Conservation (phyloP, 2,329 filamentous ascomycete species). For the Ambrosiella beaveri region DNA sequence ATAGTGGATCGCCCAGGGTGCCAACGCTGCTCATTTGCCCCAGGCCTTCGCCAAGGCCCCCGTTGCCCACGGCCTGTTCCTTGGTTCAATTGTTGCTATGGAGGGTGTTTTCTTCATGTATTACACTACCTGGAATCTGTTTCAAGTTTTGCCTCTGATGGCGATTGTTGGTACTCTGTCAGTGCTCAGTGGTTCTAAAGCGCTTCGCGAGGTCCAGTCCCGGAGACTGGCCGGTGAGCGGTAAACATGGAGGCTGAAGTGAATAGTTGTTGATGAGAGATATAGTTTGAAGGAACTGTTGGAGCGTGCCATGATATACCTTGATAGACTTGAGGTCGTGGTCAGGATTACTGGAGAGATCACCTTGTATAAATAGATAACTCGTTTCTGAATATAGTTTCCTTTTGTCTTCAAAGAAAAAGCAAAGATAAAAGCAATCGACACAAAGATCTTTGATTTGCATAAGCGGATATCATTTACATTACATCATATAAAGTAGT, state of each 20-base stretch:
- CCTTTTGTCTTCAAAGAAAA: too few species aligned
- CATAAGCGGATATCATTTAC: neutral
- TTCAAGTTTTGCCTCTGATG: slow-evolving; percentile 67
- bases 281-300: neutral
- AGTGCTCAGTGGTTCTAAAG: slow-evolving; percentile 76
- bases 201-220: slow-evolving; percentile 81
- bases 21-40: slow-evolving; percentile 60
- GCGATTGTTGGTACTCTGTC: slow-evolving; percentile 50
- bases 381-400: neutral
- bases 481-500: neutral
- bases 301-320: too few species aligned
- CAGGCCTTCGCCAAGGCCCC: slow-evolving; percentile 63
- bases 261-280: neutral
- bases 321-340: neutral
- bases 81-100: slow-evolving; percentile 71
- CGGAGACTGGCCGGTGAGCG: slow-evolving; percentile 61
- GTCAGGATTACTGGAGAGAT: neutral
- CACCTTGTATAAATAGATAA: neutral
- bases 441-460: neutral
- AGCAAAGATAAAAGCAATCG: neutral
- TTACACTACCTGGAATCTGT: slow-evolving; percentile 81
- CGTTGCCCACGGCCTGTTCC: slow-evolving; percentile 66
- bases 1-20: slow-evolving; percentile 71
- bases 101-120: slow-evolving; percentile 91
- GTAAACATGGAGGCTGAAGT: slow-evolving; percentile 17